Base-by-base conservation (phyloP, 2,329 filamentous ascomycete species). In the Penicillium sp. region DNA sequence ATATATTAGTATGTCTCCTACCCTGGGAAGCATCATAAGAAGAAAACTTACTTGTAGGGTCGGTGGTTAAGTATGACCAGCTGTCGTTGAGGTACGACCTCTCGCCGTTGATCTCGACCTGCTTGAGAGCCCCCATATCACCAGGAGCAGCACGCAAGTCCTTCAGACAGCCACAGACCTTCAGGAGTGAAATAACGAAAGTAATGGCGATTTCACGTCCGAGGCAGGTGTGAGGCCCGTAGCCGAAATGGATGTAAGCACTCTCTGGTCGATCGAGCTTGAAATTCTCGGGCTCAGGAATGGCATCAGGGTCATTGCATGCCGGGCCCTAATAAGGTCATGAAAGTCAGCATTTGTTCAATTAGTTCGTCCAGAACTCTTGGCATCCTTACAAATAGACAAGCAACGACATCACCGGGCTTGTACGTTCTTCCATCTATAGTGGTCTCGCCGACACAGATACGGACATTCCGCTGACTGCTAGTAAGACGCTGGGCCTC, bases 71-170 rank as follows among this genome's bases (percentile, higher is more conserved):
- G 40, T 74, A 75, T 1, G 76, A 78, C 74, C 78, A 80, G 56
- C 73, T 78, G 39, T 80, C 77, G 49, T 78, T 78, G 17, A 79
- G 69, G 48, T 77, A 80, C 7, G 68, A 69, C 56, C 72, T 74
- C 55, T 78, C 70, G 0, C 64, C 58, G 8, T 51, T 39, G 34
- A 59, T 21, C 49, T 32, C 67, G 58, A 80, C 74, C 1, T 71
- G 75, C 70, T 78, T 79, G 53, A 79, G 1, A 55, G 8, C 29
- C 4, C 29, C 29, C n/a, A 13, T 12, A 10, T 12, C 4, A 13
- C 29, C 29, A n/a, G 29, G 29, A 32, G 29, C 29, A 4, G 9
- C 5, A 10, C 29, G 29, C 5, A 32, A 10, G 12, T 32, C 4
- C 9, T 32, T 15, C 29, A 32, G 12, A 15, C 29, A 4, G 8